Conservation (phyloP, 2,329 filamentous ascomycete species). For the Mariannaea sp. region DNA sequence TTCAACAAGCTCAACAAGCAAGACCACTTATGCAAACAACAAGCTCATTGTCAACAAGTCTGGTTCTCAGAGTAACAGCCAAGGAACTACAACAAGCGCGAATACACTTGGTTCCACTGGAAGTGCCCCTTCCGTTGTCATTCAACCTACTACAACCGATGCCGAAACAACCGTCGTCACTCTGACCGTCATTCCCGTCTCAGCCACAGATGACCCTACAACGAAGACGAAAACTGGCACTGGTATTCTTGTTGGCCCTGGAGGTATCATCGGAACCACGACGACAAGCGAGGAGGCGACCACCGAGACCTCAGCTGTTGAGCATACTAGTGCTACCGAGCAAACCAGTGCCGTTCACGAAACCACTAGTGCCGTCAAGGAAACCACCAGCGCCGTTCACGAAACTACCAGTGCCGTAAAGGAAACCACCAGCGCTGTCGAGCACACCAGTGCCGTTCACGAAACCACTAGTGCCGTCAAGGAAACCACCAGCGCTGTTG, state of each 20-base stretch:
- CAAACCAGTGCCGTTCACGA: neutral
- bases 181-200: no score
- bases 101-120: slow-evolving; percentile 22
- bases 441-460: neutral
- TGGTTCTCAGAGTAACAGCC: slow-evolving; percentile 31
- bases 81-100: slow-evolving; percentile 8
- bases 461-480: no score
- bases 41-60: slow-evolving; percentile 32
- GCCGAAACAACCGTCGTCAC: slow-evolving; percentile 14
- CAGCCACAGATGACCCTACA: slow-evolving; percentile 21
- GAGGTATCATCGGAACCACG: slow-evolving; percentile 27
- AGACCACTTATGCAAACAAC: slow-evolving; percentile 23
- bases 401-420: neutral
- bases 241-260: slow-evolving; percentile 35
- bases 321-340: neutral
- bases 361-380: neutral
- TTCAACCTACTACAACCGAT: slow-evolving; percentile 29
- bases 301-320: neutral
- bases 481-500: neutral
- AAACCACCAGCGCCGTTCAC: neutral
- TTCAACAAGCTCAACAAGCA: slow-evolving; percentile 22
- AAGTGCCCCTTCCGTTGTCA: slow-evolving; percentile 24
- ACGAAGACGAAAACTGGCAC: slow-evolving; percentile 26
- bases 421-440: neutral
- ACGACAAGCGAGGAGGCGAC: slow-evolving; percentile 8